Conservation (phyloP, 2,329 filamentous ascomycete genomes). For the Phyllosticta capitalensis region DNA sequence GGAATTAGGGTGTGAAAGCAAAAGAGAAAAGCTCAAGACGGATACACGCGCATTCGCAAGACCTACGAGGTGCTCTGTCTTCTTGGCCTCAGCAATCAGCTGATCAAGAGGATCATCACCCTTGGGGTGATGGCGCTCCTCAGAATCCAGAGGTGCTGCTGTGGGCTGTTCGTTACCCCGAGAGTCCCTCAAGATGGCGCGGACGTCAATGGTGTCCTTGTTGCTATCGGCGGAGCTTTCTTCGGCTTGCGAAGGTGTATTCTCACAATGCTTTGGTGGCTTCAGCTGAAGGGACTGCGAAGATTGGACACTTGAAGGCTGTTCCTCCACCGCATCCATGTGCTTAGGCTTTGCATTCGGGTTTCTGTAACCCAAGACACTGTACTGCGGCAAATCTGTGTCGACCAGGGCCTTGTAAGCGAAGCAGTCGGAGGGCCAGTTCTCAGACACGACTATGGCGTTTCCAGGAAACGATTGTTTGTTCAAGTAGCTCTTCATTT, state of each 20-base stretch:
- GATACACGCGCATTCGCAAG: background rate
- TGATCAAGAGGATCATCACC: background rate
- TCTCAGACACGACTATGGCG: conserved; percentile 37
- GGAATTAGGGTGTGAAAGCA: background rate
- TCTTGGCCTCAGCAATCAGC: background rate
- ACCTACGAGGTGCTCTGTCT: conserved; percentile 1
- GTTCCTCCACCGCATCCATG: background rate
- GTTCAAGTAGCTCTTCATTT: conserved; percentile 52
- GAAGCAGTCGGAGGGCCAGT: conserved; percentile 37
- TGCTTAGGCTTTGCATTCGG: conserved; percentile 13
- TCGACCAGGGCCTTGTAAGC: conserved; percentile 36
- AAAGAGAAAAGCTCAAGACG: background rate
- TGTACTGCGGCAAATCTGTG: conserved; percentile 49
- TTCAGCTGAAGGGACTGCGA: conserved; percentile 43
- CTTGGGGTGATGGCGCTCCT: background rate
- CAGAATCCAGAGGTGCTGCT: background rate
- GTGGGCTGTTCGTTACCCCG: too few species aligned
- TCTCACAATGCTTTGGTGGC: conserved; percentile 32
- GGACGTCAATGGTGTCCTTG: background rate
- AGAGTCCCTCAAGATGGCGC: background rate
- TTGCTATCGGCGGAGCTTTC: conserved; percentile 19
- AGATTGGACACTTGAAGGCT: background rate
- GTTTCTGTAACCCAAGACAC: conserved; percentile 40
- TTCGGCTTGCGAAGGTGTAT: conserved; percentile 31
- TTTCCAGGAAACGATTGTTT: conserved; percentile 38